Percentiles rank a stretch among this genome's conserved stretches.
Evolutionary conservation across 2,329 filamentous ascomycete species (phyloP).

Genomic region (Fusarium subtropicale): DNA sequence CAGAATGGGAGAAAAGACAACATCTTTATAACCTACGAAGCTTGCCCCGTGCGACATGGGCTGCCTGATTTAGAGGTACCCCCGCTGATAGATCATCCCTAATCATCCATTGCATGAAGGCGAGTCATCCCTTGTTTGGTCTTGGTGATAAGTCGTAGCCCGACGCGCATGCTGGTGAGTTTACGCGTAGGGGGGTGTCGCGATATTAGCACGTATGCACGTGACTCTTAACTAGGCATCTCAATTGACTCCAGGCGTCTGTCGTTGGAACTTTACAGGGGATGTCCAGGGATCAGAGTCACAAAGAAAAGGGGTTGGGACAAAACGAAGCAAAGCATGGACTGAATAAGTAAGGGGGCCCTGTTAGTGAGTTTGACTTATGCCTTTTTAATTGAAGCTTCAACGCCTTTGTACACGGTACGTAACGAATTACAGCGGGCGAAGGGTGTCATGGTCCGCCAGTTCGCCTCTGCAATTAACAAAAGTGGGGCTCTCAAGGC

Average conservation of each 20-base stretch:
- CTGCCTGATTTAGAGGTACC: constrained; percentile 43
- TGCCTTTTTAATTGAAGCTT: constrained; percentile 17
- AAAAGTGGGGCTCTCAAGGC: constrained; percentile 41
- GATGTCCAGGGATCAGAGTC: constrained; percentile 16
- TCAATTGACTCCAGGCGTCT: constrained; percentile 22
- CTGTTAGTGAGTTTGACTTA: constrained; percentile 19
- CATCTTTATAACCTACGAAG: constrained; percentile 47
- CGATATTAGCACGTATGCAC: constrained; percentile 32
- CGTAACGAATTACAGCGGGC: constrained; percentile 19
- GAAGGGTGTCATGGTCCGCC: constrained; percentile 10
- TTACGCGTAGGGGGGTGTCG: constrained; percentile 29
- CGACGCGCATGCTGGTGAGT: constrained; percentile 30
- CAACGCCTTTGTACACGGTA: constrained; percentile 5
- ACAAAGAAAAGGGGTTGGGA: constrained; percentile 32
- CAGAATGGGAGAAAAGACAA: constrained; percentile 17
- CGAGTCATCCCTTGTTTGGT: constrained; percentile 35
- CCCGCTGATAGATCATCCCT: constrained; percentile 21
- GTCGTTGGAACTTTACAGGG: constrained; percentile 20
- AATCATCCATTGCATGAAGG: constrained; percentile 32
- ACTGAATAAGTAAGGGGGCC: constrained; percentile 26
- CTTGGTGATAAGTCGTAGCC: constrained; percentile 41
- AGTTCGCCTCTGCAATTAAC: constrained; percentile 21
- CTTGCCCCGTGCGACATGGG: constrained; percentile 40
- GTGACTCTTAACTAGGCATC: constrained; percentile 23
- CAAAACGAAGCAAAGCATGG: constrained; percentile 8